These are phyloP conservation scores for Salix caprea DNA, from an alignment of 345 rosid genomes.

Conservation along the genomic window DNA sequence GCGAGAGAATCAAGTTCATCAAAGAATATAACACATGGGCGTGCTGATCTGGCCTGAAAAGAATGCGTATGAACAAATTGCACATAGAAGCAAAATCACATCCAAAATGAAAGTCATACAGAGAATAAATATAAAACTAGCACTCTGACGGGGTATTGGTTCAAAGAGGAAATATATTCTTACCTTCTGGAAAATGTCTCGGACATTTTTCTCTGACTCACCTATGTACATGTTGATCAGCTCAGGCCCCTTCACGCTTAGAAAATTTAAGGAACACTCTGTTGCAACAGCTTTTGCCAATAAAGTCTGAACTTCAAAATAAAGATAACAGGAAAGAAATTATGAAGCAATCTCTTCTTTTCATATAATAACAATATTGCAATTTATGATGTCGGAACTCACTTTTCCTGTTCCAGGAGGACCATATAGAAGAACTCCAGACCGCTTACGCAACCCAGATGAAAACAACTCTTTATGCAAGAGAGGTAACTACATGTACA, in stretches of 20 bases:
- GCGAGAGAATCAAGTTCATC: conserved; percentile 98
- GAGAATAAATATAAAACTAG: not conserved
- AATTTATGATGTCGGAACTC: conserved; percentile 17
- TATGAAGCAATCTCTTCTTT: not conserved
- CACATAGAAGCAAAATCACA: not conserved
- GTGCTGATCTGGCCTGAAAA: conserved; percentile 88
- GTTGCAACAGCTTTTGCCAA: conserved; percentile 99
- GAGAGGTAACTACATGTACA: conserved; percentile 60
- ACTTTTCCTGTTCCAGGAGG: conserved; percentile 99
- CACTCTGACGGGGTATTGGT: conserved; percentile 2
- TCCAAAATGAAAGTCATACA: not conserved
- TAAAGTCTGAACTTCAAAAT: conserved; percentile 56
- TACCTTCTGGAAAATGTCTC: conserved; percentile 96
- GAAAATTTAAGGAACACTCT: conserved; percentile 91
- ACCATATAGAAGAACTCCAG: conserved; percentile 95
- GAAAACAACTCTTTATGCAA: conserved; percentile 93
- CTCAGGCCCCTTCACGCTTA: conserved; percentile 97
- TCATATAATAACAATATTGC: not conserved
- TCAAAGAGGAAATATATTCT: conserved; percentile 2
- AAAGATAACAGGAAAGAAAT: conserved; percentile 13
- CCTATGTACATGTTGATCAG: conserved; percentile 99
- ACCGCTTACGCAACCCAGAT: conserved; percentile 91
- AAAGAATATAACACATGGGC: conserved; percentile 97
- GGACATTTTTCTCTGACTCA: conserved; percentile 93
- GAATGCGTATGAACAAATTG: not conserved